Evolutionary conservation across 2,329 filamentous ascomycete species (phyloP), one percentile per base, ranked within the genome.

Genomic region (Ophiocordyceps camponoti-leonardi): DNA sequence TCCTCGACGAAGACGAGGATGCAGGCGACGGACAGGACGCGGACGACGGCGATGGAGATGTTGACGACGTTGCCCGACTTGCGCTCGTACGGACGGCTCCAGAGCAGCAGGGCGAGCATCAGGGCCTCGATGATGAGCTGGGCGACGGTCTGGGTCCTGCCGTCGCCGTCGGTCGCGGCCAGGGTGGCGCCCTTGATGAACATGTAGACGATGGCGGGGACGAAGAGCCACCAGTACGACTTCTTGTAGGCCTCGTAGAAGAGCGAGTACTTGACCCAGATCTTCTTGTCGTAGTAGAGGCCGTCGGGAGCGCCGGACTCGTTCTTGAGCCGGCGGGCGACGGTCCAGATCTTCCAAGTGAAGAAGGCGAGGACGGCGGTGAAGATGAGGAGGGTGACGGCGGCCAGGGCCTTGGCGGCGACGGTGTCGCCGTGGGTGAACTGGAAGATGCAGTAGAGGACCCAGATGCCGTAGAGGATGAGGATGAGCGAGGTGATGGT

Each of bases 181-280:
- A 96, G 80, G 47, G 90, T 78, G 49, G 79, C 82, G 46, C 90
- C 88, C 67, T 92, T 92, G 58, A 79, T 81, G 58, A 95, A 87
- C 69, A 88, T 83, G 69, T 96, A 96, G 51, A 87, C 49, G 56
- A 96, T 94, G 49, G 75, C 71, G 0, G 92, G 92, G 14, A 96
- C 73, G 59, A 98, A 96, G 22, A 95, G 66, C 90, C 90, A 96
- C 92, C 92, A 98, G 68, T 90, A 94, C 54, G 81, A 78, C 63
- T 84, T 86, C 67, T 86, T 87, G 72, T 94, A 96, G 54, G 81
- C 82, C 57, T 96, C 92, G 68, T 98, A 98, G 67, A 98, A 96
- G 50, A 95, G 72, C 56, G 85, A 92, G 72, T 98, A 98, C 68
- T 92, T 94, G 61, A 86, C 73, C 88, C 92, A 95, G 39, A 82